A percentile compares a stretch with the other conserved stretches of the same genome.
phyloP scores from a whole-genome alignment of 257 asterid species.

The Eucommia ulmoides region DNA sequence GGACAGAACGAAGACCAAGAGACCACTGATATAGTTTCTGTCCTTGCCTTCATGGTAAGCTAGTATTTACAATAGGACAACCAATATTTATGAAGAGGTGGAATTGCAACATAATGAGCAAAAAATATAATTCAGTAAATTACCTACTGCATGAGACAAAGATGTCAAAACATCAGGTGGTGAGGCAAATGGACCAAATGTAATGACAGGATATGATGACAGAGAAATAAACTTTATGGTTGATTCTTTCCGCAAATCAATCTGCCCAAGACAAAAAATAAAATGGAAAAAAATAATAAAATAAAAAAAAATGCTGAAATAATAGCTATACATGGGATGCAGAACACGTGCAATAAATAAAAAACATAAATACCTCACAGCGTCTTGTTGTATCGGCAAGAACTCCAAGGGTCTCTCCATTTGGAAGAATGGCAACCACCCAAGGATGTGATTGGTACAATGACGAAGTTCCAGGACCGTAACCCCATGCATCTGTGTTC shows the following conservation, averaged over 20 bases:
- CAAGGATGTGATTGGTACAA: slow-evolving; percentile 98
- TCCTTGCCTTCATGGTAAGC: no score
- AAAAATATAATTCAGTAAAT: slow-evolving; percentile 6
- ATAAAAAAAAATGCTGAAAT: no score
- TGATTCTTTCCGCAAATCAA: slow-evolving; percentile 70
- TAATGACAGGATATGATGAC: slow-evolving; percentile 58
- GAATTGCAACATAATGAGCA: neutral
- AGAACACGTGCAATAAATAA: neutral
- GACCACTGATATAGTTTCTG: no score
- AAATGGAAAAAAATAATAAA: no score
- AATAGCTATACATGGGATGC: neutral
- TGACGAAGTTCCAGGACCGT: slow-evolving; percentile 83
- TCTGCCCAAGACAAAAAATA: slow-evolving; percentile 31
- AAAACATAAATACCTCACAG: slow-evolving; percentile 56
- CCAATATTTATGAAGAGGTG: neutral
- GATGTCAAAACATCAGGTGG: slow-evolving; percentile 75
- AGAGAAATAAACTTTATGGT: slow-evolving; percentile 46
- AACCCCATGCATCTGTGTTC: slow-evolving; percentile 97
- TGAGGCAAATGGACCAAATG: slow-evolving; percentile 87
- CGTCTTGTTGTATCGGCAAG: slow-evolving; percentile 91
- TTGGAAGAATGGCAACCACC: slow-evolving; percentile 83
- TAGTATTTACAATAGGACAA: no score
- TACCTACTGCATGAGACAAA: slow-evolving; percentile 77
- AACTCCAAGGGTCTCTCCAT: slow-evolving; percentile 80
- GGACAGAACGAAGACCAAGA: no score